These are phyloP conservation scores for Phytophthora multivora DNA, from an alignment of 352 stramenopile genomes.

Conservation along the genomic window DNA sequence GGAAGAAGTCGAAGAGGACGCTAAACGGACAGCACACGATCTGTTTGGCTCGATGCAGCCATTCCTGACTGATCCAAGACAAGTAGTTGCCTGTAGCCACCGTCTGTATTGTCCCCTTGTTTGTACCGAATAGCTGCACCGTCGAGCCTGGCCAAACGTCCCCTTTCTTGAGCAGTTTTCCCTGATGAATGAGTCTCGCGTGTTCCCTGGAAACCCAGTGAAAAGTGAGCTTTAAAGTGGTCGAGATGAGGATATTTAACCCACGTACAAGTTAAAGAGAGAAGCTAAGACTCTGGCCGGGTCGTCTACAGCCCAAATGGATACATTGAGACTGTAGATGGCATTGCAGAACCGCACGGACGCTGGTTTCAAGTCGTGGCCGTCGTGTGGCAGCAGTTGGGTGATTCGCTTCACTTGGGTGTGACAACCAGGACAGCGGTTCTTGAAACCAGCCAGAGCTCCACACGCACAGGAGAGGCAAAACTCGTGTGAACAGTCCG, in stretches of 20 bases:
- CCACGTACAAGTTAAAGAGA: slow-evolving; percentile 76
- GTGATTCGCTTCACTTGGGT: slow-evolving; percentile 59
- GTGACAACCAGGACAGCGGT: slow-evolving; percentile 72
- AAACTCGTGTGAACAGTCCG: slow-evolving; percentile 85
- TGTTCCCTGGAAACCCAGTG: slow-evolving; percentile 46
- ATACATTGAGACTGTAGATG: slow-evolving; percentile 78
- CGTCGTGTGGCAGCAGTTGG: slow-evolving; percentile 40
- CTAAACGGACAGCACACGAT: slow-evolving; percentile 75
- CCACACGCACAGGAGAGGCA: slow-evolving; percentile 73
- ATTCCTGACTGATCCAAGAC: slow-evolving; percentile 39
- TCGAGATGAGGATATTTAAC: neutral
- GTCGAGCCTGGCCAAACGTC: slow-evolving; percentile 82
- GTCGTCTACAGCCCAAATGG: slow-evolving; percentile 80
- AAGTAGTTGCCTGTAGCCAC: slow-evolving; percentile 17
- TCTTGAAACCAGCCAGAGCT: slow-evolving; percentile 56
- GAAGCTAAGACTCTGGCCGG: slow-evolving; percentile 60
- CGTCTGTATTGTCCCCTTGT: slow-evolving; percentile 38
- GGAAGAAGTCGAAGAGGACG: slow-evolving; percentile 72
- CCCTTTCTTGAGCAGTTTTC: slow-evolving; percentile 82
- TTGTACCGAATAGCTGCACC: slow-evolving; percentile 84
- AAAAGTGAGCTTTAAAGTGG: neutral
- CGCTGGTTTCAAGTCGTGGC: slow-evolving; percentile 35
- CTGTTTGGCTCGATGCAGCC: slow-evolving; percentile 45
- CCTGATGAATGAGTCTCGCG: slow-evolving; percentile 74
- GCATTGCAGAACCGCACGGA: slow-evolving; percentile 84